Base-by-base conservation (phyloP, 164 flowering plant genomes). In the Liquidambar formosana region DNA sequence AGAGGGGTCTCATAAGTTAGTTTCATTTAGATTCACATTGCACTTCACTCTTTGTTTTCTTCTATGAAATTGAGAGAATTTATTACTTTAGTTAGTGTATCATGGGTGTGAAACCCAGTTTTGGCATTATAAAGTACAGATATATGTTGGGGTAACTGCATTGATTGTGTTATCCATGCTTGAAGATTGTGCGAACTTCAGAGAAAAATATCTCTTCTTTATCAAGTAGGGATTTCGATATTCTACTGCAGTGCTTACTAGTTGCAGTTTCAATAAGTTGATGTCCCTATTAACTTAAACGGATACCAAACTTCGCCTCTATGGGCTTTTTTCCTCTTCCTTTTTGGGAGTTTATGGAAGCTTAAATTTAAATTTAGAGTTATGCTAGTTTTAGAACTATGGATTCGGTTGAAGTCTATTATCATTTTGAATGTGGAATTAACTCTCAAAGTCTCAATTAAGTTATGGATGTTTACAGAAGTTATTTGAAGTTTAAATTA, bases 1-100 rank as follows among this genome's bases (percentile, higher is more conserved):
- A 88, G 67, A 82, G 82, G 62, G 88, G 89, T 38, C 86, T 88
- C 41, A 69, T 78, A 6, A 78, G 60, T 62, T 84, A 80, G 72
- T 38, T 63, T 25, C n/a, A 12, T 12, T 16, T 13, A 12, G n/a
- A 47, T 47, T 12, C 11, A 13, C 18, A 12, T 47, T 0, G n/a
- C n/a, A 47, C 18, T 47, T 47, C 51, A 1, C 0, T 47, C 18
- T 16, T 15, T 16, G 18, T 47, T 47, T 47, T 47, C 51, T 47
- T 47, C 51, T 47, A 33, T 16, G 11, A 47, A 47, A 4, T 47
- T 47, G 51, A 47, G 14, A 46, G 49, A 46, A 10, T 1, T 10
- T 46, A 46, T 46, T 12, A 47, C 5, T 47, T n/a, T 13, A 13
- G 5, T 47, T 16, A 0, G 51, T n/a, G 16, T 13, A 12, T 47